These are phyloP conservation scores for Nevesoporus exiguus DNA, from an alignment of 768 basidiomycete species.

Conservation along the genomic window DNA sequence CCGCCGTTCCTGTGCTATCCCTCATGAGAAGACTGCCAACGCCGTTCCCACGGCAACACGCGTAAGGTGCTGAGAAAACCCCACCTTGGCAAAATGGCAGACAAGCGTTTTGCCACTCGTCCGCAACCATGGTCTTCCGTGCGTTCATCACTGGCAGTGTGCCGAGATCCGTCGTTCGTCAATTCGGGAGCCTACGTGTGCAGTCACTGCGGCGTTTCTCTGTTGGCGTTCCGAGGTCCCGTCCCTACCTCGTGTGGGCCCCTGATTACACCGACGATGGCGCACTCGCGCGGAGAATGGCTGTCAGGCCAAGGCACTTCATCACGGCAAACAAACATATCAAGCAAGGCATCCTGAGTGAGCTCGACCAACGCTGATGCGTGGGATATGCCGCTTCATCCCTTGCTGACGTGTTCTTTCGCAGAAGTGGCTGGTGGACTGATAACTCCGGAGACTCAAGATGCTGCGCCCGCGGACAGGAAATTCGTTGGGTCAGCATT, in stretches of 20 bases:
- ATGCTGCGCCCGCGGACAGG: conserved; percentile 41
- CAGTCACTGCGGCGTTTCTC: conserved; percentile 15
- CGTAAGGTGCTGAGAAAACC: neutral
- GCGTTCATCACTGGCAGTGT: neutral
- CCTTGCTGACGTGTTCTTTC: conserved; percentile 4
- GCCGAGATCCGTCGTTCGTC: neutral
- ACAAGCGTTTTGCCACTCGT: neutral
- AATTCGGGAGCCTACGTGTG: neutral
- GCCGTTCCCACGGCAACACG: conserved; percentile 1
- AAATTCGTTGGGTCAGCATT: conserved; percentile 62
- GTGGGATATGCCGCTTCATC: conserved; percentile 8
- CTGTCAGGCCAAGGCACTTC: conserved; percentile 53
- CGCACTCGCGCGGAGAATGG: conserved; percentile 52
- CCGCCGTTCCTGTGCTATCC: neutral
- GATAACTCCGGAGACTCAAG: conserved; percentile 55
- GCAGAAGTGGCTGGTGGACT: conserved; percentile 55
- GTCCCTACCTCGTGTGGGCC: conserved; percentile 50
- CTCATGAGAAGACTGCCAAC: neutral
- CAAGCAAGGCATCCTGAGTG: conserved; percentile 49
- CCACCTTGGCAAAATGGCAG: neutral
- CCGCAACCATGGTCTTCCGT: neutral
- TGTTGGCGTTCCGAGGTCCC: conserved; percentile 3
- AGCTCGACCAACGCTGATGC: conserved; percentile 17
- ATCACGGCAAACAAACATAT: conserved; percentile 41
- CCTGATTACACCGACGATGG: conserved; percentile 63